Percentiles rank a stretch among this genome's conserved stretches.
These are phyloP conservation scores for Cladosporium cucumerinum DNA, from an alignment of 2,329 filamentous ascomycete species.

Conservation along the genomic window DNA sequence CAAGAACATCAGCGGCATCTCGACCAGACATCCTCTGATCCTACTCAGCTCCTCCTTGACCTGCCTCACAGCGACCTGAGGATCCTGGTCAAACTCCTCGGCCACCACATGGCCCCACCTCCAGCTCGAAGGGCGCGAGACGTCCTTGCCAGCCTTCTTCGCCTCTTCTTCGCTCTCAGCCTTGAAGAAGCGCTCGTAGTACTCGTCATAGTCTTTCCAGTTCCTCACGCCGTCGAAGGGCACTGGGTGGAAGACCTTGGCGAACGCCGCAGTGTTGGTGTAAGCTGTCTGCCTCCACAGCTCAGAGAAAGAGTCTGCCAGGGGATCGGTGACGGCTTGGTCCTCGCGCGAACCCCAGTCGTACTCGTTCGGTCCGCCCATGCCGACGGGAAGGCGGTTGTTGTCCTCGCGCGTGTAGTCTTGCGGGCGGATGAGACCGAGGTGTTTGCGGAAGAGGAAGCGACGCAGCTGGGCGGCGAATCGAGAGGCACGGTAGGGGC, in stretches of 20 bases:
- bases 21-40: constrained; percentile 63
- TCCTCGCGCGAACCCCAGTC: constrained; percentile 49
- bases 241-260: constrained; percentile 75
- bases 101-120: constrained; percentile 81
- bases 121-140: constrained; percentile 56
- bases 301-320: constrained; percentile 63
- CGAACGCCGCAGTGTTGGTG: constrained; percentile 77
- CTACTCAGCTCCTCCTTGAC: constrained; percentile 67
- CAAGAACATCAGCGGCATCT: constrained; percentile 89
- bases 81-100: constrained; percentile 45
- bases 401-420: constrained; percentile 58
- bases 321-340: constrained; percentile 66
- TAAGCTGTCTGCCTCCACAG: constrained; percentile 72
- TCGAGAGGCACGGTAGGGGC: constrained; percentile 65
- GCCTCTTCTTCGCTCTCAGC: constrained; percentile 30
- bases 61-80: constrained; percentile 40
- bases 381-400: constrained; percentile 57
- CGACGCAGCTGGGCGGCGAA: constrained; percentile 80
- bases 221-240: constrained; percentile 65
- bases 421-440: constrained; percentile 77
- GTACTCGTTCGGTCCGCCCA: constrained; percentile 50
- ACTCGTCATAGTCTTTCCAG: constrained; percentile 71
- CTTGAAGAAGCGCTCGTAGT: constrained; percentile 64
- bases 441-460: constrained; percentile 85
- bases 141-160: constrained; percentile 43